Evolutionary conservation across 1,284 basidiomycete genomes (phyloP).

Genomic region (Ceratorhiza oryzae-sativae): DNA sequence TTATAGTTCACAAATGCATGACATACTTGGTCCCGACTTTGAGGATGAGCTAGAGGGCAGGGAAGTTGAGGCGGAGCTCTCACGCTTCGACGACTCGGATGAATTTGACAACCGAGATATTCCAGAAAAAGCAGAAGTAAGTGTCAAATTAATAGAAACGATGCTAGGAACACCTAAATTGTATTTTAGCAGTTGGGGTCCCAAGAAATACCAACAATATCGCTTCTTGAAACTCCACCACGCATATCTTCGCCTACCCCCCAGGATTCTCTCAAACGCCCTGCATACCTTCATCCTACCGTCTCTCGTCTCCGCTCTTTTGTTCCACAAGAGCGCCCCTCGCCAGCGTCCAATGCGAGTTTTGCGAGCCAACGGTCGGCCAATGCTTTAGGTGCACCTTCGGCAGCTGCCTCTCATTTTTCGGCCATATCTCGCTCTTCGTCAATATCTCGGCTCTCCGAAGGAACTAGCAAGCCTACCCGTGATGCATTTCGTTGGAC

Average conservation of each 20-base stretch:
- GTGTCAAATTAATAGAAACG: background rate
- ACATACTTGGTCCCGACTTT: constrained; percentile 73
- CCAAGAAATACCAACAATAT: constrained; percentile 21
- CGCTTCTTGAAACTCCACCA: constrained; percentile 40
- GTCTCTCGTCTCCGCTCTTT: constrained; percentile 83
- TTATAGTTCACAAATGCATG: constrained; percentile 71
- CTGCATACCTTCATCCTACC: constrained; percentile 72
- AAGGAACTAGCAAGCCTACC: constrained; percentile 49
- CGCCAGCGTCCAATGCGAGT: constrained; percentile 56
- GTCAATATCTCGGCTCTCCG: constrained; percentile 64
- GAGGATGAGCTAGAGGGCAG: constrained; percentile 56
- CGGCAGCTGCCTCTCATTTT: constrained; percentile 69
- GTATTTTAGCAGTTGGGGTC: background rate
- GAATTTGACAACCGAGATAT: constrained; percentile 43
- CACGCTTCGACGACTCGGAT: constrained; percentile 52
- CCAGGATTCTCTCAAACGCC: constrained; percentile 49
- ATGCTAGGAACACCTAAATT: background rate
- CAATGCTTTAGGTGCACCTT: constrained; percentile 55
- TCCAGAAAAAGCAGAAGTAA: constrained; percentile 8
- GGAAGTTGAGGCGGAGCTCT: constrained; percentile 50
- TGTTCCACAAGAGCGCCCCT: constrained; percentile 61
- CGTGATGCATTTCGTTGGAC: constrained; percentile 82
- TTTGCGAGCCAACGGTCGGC: constrained; percentile 58
- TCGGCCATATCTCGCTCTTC: constrained; percentile 74
- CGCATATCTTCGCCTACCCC: constrained; percentile 13